phyloP scores from a whole-genome alignment of 2,329 filamentous ascomycete species.

The Elsinoe fawcettii region DNA sequence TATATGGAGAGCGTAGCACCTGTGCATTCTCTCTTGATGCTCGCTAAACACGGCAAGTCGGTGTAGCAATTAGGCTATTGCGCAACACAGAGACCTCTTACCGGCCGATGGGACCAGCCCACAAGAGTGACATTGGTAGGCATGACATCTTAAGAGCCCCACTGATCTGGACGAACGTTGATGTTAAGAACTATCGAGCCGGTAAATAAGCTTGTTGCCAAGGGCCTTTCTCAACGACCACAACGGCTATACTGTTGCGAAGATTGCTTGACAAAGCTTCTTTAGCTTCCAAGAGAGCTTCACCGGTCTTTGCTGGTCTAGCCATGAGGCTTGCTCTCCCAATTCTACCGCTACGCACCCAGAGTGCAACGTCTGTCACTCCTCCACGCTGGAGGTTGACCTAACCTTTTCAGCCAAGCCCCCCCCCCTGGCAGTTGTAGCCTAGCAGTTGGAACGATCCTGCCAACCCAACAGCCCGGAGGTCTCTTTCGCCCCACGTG shows the following conservation, averaged over 20 bases:
- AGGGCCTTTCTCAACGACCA: neutral
- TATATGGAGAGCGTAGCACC: too few relatives aligned
- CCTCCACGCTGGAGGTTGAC: neutral
- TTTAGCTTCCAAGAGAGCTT: neutral
- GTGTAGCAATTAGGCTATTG: too few relatives aligned
- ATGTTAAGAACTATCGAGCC: neutral
- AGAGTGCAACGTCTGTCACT: neutral
- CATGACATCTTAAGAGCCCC: neutral
- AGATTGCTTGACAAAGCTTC: constrained; percentile 7
- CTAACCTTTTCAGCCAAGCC: neutral
- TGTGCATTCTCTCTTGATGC: too few relatives aligned
- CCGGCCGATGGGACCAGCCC: neutral
- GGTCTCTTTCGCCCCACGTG: neutral
- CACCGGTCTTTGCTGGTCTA: neutral
- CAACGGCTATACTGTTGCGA: neutral
- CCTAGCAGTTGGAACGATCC: neutral
- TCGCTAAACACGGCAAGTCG: too few relatives aligned
- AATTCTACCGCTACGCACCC: neutral
- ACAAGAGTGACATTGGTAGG: neutral
- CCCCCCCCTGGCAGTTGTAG: too few relatives aligned
- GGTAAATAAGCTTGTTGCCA: constrained; percentile 4
- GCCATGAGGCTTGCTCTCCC: neutral
- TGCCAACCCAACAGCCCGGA: neutral
- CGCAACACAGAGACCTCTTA: too few relatives aligned
- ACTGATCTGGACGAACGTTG: neutral